Percentiles rank a stretch among this genome's conserved stretches.
Evolutionary conservation across 768 basidiomycete species (phyloP).

Genomic region (Calocera cornea): DNA sequence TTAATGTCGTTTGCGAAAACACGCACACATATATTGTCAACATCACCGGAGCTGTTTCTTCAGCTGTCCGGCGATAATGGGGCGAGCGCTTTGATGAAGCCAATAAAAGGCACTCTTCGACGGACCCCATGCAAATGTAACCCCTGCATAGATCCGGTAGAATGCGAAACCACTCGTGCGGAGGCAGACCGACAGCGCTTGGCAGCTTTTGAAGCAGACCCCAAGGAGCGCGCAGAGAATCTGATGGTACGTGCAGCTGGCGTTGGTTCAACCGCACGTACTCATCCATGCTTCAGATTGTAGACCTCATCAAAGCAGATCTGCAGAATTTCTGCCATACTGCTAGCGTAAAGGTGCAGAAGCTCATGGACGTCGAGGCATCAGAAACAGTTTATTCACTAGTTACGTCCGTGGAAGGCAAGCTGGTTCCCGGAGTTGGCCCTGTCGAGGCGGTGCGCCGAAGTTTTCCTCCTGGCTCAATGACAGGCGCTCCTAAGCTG

Average conservation of each 20-base stretch:
- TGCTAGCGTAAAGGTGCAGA: slow-evolving; percentile 64
- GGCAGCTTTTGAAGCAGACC: slow-evolving; percentile 22
- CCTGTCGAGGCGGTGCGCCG: slow-evolving; percentile 59
- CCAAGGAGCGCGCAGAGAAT: slow-evolving; percentile 91
- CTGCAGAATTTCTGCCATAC: slow-evolving; percentile 64
- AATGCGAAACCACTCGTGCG: slow-evolving; percentile 13
- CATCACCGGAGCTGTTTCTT: slow-evolving; percentile 86
- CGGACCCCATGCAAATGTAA: slow-evolving; percentile 38
- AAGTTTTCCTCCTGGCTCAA: slow-evolving; percentile 85
- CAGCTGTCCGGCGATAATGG: slow-evolving; percentile 56
- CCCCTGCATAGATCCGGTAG: neutral
- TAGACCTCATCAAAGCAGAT: slow-evolving; percentile 90
- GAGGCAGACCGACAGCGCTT: slow-evolving; percentile 16
- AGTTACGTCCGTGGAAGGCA: slow-evolving; percentile 84
- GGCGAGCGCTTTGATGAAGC: slow-evolving; percentile 65
- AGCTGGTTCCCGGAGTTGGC: slow-evolving; percentile 31
- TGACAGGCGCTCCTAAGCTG: slow-evolving; percentile 96
- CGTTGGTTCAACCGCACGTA: neutral
- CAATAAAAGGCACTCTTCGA: slow-evolving; percentile 85
- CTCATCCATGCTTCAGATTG: slow-evolving; percentile 37
- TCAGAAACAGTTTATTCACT: slow-evolving; percentile 93
- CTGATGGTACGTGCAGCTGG: slow-evolving; percentile 44
- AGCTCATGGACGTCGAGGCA: slow-evolving; percentile 80
- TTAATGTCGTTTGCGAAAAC: slow-evolving; percentile 50
- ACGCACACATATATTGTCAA: slow-evolving; percentile 65